These are phyloP conservation scores for Osmanthus fragrans DNA, from an alignment of 257 asterid species.

Conservation along the genomic window DNA sequence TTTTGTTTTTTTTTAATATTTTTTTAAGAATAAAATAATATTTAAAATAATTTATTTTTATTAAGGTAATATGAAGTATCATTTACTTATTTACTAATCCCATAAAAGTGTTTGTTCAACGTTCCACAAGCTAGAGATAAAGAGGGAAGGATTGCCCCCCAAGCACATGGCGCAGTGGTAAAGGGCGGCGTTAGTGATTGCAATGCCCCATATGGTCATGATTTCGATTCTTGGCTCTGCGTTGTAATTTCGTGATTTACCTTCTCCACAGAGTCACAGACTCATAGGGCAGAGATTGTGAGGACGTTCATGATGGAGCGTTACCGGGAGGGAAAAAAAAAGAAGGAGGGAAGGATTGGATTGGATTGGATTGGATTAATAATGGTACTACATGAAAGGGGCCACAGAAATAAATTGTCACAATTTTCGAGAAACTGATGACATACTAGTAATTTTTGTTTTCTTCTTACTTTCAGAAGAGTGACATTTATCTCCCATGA, in stretches of 20 bases:
- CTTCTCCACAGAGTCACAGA: too few species aligned
- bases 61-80: background rate
- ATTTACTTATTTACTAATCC: slow-evolving; percentile 8
- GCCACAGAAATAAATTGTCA: slow-evolving; percentile 51
- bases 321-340: too few species aligned
- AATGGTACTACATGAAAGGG: slow-evolving; percentile 42
- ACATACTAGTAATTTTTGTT: background rate
- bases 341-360: background rate
- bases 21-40: background rate
- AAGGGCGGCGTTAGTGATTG: too few species aligned
- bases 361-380: slow-evolving; percentile 35
- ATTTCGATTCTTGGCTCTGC: too few species aligned
- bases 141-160: slow-evolving; percentile 14
- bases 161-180: too few species aligned
- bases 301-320: too few species aligned
- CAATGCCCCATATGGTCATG: too few species aligned
- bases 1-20: background rate
- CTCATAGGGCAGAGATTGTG: too few species aligned
- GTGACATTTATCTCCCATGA: slow-evolving; percentile 29
- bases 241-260: too few species aligned
- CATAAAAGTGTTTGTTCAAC: slow-evolving; percentile 34
- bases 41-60: background rate
- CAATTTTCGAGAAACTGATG: slow-evolving; percentile 49
- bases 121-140: slow-evolving; percentile 10
- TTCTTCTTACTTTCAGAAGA: slow-evolving; percentile 17